phyloP scores from a whole-genome alignment of 1,139 yeast species.

The Yamadazyma songkhlaensis region DNA sequence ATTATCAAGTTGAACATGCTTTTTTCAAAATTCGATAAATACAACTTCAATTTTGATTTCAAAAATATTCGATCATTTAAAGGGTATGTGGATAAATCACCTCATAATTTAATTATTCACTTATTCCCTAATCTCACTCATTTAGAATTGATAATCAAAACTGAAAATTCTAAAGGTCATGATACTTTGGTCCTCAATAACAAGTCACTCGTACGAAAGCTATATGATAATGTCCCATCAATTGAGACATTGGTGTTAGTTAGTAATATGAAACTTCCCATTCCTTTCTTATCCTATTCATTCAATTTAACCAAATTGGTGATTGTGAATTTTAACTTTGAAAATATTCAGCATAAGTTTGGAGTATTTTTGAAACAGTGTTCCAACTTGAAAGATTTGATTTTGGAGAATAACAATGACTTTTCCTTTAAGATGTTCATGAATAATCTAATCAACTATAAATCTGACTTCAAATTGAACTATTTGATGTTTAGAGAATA shows the following conservation, averaged over 20 bases:
- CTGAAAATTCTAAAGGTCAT: constrained; percentile 7
- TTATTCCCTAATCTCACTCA: constrained; percentile 26
- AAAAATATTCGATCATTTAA: constrained; percentile 20
- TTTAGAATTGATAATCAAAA: constrained; percentile 19
- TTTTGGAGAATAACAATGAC: constrained; percentile 34
- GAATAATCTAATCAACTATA: constrained; percentile 28
- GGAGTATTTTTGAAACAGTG: constrained; percentile 27
- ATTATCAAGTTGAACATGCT: constrained; percentile 24
- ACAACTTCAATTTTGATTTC: constrained; percentile 27
- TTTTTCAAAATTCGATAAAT: constrained; percentile 22
- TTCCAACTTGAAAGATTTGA: constrained; percentile 19
- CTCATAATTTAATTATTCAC: constrained; percentile 23
- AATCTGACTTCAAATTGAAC: constrained; percentile 24
- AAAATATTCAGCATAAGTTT: constrained; percentile 23
- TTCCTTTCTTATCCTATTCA: constrained; percentile 13
- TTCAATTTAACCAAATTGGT: constrained; percentile 26
- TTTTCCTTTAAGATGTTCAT: constrained; percentile 29
- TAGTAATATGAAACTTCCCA: background rate
- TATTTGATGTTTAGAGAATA: constrained; percentile 32
- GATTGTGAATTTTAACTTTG: constrained; percentile 32
- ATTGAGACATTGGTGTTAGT: constrained; percentile 1
- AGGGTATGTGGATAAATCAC: constrained; percentile 24
- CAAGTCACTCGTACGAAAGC: constrained; percentile 2
- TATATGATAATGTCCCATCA: background rate
- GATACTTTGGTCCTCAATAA: constrained; percentile 3